phyloP scores from a whole-genome alignment of 2,329 filamentous ascomycete genomes.

The Fusarium dimerum region DNA sequence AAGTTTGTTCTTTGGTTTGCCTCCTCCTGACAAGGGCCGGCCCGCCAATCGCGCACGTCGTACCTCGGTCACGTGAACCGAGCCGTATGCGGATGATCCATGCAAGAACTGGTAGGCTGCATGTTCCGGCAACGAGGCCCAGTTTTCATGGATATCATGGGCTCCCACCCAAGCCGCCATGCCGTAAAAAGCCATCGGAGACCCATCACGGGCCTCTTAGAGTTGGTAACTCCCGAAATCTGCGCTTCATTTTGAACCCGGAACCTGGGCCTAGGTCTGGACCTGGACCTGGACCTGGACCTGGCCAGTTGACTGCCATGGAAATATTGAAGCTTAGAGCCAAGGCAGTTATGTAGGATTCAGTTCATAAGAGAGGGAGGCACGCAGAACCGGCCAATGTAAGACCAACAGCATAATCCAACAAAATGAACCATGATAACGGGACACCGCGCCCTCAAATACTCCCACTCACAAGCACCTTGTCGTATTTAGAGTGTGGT shows the following conservation, averaged over 20 bases:
- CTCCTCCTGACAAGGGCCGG: conserved; percentile 34
- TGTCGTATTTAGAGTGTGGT: too few relatives aligned
- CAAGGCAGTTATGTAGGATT: too few relatives aligned
- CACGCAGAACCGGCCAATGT: too few relatives aligned
- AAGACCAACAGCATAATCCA: too few relatives aligned
- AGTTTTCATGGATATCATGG: conserved; percentile 29
- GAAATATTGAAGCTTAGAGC: too few relatives aligned
- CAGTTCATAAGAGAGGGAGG: too few relatives aligned
- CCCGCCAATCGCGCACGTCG: conserved; percentile 42
- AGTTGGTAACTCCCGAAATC: conserved; percentile 9
- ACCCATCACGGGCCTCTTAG: conserved; percentile 19
- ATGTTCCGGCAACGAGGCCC: conserved; percentile 34
- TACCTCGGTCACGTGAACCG: conserved; percentile 36
- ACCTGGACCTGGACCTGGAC: background rate
- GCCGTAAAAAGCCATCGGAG: conserved; percentile 19
- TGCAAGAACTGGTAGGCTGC: conserved; percentile 34
- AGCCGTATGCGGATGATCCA: conserved; percentile 36
- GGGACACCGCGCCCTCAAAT: too few relatives aligned
- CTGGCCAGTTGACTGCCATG: background rate
- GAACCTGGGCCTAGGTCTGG: background rate
- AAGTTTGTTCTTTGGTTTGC: conserved; percentile 25
- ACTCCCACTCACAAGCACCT: too few relatives aligned
- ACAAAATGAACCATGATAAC: too few relatives aligned
- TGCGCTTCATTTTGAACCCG: conserved; percentile 1
- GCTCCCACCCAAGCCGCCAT: conserved; percentile 22